Evolutionary conservation across 306 rosid genomes (phyloP), one percentile per base, ranked within the genome.

Genomic region (Leucaena leucocephala): DNA sequence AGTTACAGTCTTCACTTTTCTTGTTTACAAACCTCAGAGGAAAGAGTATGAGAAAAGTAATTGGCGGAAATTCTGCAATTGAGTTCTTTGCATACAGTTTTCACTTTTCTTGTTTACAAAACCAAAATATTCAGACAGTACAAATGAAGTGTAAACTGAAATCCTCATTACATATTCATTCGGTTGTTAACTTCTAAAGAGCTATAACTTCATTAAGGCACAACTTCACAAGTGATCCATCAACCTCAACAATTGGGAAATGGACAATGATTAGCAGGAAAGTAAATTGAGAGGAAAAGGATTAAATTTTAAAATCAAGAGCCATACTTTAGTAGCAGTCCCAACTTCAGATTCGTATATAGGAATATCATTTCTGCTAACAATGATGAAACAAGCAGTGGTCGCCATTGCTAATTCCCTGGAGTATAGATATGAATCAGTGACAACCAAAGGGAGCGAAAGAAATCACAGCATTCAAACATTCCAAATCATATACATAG

Each of bases 261-360:
- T 5, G 8, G 33, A 33, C 57, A 80, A 72, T 69, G 74, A 64
- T 66, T 9, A 54, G 40, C 17, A 43, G 22, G 50, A 70, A 58
- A 21, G 38, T 27, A 59, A 43, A 75, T 66, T 39, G 7, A 36
- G 69, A 21, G 22, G 2, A 43, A 76, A 52, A 67, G 50, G 22
- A 42, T 70, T 58, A 66, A 59, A 52, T 2, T 49, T 58, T 3
- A 66, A 48, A 54, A 17, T 42, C 46, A 71, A 61, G 52, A 72
- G 55, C 13, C 77, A 62, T 86, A 94, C 98, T 83, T 95, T 95
- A 72, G 93, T 89, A 21, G 98, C 92, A 74, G 97, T 90, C 88
- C 98, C 98, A 72, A 95, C 97, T 95, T 95, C 98, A 77, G 98
- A 94, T 87, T 92, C 98, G 77, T 95, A 95, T 57, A 95, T 95